phyloP scores from a whole-genome alignment of 306 rosid genomes.

The Lathyrus sativus region DNA sequence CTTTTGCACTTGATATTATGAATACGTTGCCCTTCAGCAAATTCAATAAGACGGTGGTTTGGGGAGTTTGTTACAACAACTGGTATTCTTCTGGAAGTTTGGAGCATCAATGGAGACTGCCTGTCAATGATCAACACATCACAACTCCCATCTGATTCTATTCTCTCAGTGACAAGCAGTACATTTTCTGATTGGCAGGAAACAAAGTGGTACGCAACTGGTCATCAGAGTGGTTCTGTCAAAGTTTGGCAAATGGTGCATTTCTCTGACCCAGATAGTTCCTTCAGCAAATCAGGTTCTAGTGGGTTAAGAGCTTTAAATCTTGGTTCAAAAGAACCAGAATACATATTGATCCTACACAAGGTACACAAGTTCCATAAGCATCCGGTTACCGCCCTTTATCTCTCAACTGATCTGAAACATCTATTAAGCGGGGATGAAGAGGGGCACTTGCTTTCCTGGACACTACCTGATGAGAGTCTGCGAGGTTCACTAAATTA shows the following conservation, averaged over 20 bases:
- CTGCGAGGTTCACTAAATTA: too few species aligned
- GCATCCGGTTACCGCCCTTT: slow-evolving; percentile 86
- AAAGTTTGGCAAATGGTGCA: slow-evolving; percentile 98
- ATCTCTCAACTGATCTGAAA: slow-evolving; percentile 76
- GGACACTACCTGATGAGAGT: too few species aligned
- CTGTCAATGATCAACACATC: slow-evolving; percentile 91
- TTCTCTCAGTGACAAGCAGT: too few species aligned
- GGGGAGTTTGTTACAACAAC: slow-evolving; percentile 97
- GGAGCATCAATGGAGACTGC: slow-evolving; percentile 98
- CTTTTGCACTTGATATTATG: too few species aligned
- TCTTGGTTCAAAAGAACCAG: slow-evolving; percentile 62
- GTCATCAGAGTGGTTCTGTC: too few species aligned
- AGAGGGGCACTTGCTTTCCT: slow-evolving; percentile 77
- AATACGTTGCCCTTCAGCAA: too few species aligned
- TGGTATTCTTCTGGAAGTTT: slow-evolving; percentile 87
- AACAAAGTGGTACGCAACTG: too few species aligned
- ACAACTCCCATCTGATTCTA: slow-evolving; percentile 93
- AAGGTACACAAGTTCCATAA: slow-evolving; percentile 86
- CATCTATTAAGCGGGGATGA: slow-evolving; percentile 94
- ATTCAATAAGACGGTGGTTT: too few species aligned
- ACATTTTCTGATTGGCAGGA: too few species aligned
- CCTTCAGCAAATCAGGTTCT: slow-evolving; percentile 61
- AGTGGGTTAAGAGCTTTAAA: slow-evolving; percentile 52
- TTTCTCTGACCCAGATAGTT: slow-evolving; percentile 57
- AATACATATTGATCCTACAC: slow-evolving; percentile 76